Percentiles rank a stretch among this genome's conserved stretches.
phyloP scores from a whole-genome alignment of 2,329 filamentous ascomycete genomes.

The Microascus cirrosus region DNA sequence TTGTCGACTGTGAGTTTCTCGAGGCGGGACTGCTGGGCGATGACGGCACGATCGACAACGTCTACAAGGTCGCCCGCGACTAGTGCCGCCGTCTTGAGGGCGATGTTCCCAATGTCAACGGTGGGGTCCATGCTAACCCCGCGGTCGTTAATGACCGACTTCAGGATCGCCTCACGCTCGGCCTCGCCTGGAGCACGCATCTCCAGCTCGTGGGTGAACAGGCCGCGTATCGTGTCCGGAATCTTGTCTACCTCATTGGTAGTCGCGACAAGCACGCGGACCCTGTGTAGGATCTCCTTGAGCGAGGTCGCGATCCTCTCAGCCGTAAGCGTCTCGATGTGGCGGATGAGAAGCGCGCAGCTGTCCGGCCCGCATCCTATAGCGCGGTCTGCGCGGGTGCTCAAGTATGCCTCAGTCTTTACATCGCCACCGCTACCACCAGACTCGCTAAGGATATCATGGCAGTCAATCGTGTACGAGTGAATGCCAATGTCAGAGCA shows the following conservation, averaged over 20 bases:
- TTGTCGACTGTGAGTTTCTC: slow-evolving; percentile 49
- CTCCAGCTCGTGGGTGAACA: slow-evolving; percentile 94
- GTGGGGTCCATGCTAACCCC: slow-evolving; percentile 69
- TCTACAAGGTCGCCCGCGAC: slow-evolving; percentile 92
- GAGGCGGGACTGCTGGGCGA: slow-evolving; percentile 65
- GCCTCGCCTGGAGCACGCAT: slow-evolving; percentile 87
- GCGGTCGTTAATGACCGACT: slow-evolving; percentile 63
- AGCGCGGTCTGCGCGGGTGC: slow-evolving; percentile 77
- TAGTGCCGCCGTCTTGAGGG: slow-evolving; percentile 88
- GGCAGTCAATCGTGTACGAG: slow-evolving; percentile 78
- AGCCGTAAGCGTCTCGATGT: slow-evolving; percentile 82
- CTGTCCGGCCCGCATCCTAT: slow-evolving; percentile 77
- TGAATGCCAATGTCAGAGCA: slow-evolving; percentile 87
- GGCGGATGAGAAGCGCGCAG: slow-evolving; percentile 75
- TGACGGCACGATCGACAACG: slow-evolving; percentile 79
- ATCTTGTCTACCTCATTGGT: slow-evolving; percentile 94
- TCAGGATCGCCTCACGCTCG: slow-evolving; percentile 80
- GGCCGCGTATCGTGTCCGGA: slow-evolving; percentile 74
- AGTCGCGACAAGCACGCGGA: slow-evolving; percentile 79
- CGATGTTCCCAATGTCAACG: slow-evolving; percentile 74
- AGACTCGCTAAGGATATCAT: slow-evolving; percentile 89
- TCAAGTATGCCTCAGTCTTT: slow-evolving; percentile 85
- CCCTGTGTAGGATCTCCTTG: slow-evolving; percentile 70
- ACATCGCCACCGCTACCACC: slow-evolving; percentile 73
- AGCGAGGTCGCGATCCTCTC: slow-evolving; percentile 82